Evolutionary conservation across 140 eudicot species (phyloP).

Genomic region (Anethum foeniculum): DNA sequence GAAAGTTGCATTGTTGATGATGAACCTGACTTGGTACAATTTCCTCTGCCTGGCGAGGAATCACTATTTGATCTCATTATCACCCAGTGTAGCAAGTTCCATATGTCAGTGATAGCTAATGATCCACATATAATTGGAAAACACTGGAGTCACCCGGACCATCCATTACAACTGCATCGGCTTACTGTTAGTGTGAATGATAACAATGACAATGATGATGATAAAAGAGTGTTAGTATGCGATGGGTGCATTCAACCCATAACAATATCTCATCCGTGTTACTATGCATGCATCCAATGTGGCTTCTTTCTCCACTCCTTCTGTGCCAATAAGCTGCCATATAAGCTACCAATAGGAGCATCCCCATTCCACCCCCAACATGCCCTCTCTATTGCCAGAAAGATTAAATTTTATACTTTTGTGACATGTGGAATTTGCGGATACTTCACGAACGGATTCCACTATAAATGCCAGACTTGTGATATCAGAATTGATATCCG

Average conservation of each 20-base stretch:
- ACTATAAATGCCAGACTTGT: neutral
- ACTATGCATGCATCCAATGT: neutral
- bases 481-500: neutral
- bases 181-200: neutral
- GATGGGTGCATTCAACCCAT: neutral
- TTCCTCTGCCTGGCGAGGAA: neutral
- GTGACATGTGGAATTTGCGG: neutral
- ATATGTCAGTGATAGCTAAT: neutral
- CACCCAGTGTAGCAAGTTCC: neutral
- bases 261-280: neutral
- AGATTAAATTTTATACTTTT: neutral
- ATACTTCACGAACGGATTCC: neutral
- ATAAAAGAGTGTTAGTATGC: neutral
- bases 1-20: neutral
- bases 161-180: neutral
- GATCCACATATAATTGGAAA: neutral
- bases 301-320: neutral
- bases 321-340: neutral
- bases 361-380: neutral
- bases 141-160: neutral
- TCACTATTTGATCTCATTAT: neutral
- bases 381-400: fast-evolving
- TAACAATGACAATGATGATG: neutral
- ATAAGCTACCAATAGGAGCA: neutral
- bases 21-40: neutral